Conservation (phyloP, 1,284 basidiomycete species). For the Takashimella tepidaria region DNA sequence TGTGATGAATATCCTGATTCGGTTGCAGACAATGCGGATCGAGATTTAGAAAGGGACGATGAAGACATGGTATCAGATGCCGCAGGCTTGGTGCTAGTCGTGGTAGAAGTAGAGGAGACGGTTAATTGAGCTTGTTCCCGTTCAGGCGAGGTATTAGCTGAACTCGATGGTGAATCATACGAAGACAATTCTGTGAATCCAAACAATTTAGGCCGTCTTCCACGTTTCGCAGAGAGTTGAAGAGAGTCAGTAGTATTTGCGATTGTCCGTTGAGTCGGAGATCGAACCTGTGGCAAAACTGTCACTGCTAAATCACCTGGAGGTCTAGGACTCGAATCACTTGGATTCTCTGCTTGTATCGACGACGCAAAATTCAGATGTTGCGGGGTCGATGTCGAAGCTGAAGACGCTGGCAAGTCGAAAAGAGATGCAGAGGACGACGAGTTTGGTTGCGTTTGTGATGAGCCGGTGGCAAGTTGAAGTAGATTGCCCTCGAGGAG, state of each 20-base stretch:
- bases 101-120: constrained; percentile 2
- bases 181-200: constrained; percentile 44
- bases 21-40: background rate
- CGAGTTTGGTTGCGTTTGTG: too few species aligned
- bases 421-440: background rate
- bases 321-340: background rate
- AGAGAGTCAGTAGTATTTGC: constrained; percentile 29
- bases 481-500: background rate
- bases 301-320: background rate
- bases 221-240: constrained; percentile 21
- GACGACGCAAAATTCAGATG: too few species aligned
- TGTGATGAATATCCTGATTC: background rate
- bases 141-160: constrained; percentile 19
- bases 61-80: constrained; percentile 30
- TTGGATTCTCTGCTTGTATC: background rate
- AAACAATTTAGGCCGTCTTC: constrained; percentile 42
- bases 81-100: constrained; percentile 31
- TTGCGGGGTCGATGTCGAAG: constrained; percentile 17
- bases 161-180: constrained; percentile 14
- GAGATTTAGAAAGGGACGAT: constrained; percentile 17
- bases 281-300: constrained; percentile 44
- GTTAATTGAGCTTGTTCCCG: background rate
- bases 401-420: constrained; percentile 1
- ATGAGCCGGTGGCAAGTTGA: background rate
- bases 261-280: constrained; percentile 32